phyloP scores from a whole-genome alignment of 129 eudicot genomes.

The Flaveria sonorensis region DNA sequence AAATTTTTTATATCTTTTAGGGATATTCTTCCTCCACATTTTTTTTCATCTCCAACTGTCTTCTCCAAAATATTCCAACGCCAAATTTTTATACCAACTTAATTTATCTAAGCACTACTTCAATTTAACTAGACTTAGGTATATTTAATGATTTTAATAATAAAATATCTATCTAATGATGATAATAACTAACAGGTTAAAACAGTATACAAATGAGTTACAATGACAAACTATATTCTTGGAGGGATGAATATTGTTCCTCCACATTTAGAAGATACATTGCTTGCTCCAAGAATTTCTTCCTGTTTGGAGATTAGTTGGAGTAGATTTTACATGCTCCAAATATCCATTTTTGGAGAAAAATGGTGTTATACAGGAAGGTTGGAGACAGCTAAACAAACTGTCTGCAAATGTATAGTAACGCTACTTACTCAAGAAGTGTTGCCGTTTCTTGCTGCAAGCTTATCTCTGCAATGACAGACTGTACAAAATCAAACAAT shows the following conservation, averaged over 20 bases:
- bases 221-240: not conserved
- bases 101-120: not conserved
- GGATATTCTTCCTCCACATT: not conserved
- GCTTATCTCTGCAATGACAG: conserved; percentile 95
- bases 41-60: not conserved
- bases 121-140: not conserved
- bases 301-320: not conserved
- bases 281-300: not conserved
- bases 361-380: not conserved
- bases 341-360: not conserved
- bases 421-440: conserved; percentile 76
- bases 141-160: not conserved
- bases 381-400: conserved; percentile 15
- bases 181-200: not conserved
- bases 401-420: conserved; percentile 16
- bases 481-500: conserved; percentile 49
- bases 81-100: not conserved
- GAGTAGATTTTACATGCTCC: not conserved
- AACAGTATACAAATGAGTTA: not conserved
- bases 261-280: not conserved
- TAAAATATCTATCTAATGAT: not conserved
- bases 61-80: not conserved
- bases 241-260: not conserved
- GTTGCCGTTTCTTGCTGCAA: conserved; percentile 85
- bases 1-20: not conserved